Evolutionary conservation across 1,284 basidiomycete genomes (phyloP).

Genomic region (Anthracocystis setariae): DNA sequence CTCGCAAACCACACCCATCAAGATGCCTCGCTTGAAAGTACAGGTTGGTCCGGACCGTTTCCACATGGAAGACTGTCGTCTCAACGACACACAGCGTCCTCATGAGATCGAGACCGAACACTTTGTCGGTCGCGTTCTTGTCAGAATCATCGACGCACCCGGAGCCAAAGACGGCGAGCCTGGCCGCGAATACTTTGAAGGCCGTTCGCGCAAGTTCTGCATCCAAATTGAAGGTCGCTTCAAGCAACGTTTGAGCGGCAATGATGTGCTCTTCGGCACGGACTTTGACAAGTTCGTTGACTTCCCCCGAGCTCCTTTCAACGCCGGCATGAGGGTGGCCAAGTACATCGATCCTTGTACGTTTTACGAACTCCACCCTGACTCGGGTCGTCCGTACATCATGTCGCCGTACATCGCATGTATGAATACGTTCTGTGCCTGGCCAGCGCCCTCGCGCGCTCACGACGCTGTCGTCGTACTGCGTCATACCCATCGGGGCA

Average conservation of each 20-base stretch:
- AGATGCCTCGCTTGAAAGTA: slow-evolving; percentile 66
- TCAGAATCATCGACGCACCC: slow-evolving; percentile 68
- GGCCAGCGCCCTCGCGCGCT: slow-evolving; percentile 66
- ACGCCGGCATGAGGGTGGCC: slow-evolving; percentile 69
- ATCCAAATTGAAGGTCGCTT: slow-evolving; percentile 70
- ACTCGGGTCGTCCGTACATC: slow-evolving; percentile 68
- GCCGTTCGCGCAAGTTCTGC: slow-evolving; percentile 68
- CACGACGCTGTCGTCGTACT: slow-evolving; percentile 67
- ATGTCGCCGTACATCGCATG: slow-evolving; percentile 69
- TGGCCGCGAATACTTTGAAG: slow-evolving; percentile 64
- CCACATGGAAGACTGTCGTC: slow-evolving; percentile 63
- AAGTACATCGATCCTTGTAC: slow-evolving; percentile 68
- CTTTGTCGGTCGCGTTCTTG: slow-evolving; percentile 69
- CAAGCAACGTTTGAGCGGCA: slow-evolving; percentile 62
- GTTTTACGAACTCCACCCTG: slow-evolving; percentile 64
- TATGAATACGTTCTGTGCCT: slow-evolving; percentile 69
- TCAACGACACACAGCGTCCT: slow-evolving; percentile 67
- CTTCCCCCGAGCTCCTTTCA: slow-evolving; percentile 67
- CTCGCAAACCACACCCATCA: background rate
- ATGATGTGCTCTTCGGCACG: slow-evolving; percentile 62
- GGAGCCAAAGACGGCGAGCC: slow-evolving; percentile 62
- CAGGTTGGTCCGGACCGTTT: slow-evolving; percentile 68
- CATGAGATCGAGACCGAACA: slow-evolving; percentile 69
- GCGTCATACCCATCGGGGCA: slow-evolving; percentile 51
- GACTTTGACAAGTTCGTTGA: slow-evolving; percentile 66